Conservation (phyloP, 2,329 filamentous ascomycete species). For the Bertia moriformis region DNA sequence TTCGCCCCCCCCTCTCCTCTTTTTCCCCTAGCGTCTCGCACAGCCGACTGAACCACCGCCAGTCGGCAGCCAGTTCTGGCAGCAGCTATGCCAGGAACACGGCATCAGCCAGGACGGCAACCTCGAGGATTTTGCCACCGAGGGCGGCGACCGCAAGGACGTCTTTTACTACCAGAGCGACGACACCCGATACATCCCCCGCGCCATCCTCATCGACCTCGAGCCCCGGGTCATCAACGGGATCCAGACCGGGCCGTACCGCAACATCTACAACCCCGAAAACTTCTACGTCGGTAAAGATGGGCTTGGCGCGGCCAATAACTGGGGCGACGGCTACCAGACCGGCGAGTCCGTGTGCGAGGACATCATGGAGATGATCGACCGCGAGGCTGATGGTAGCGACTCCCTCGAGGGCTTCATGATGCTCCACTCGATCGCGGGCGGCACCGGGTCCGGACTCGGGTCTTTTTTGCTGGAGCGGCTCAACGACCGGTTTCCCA, state of each 20-base stretch:
- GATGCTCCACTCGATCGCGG: constrained; percentile 95
- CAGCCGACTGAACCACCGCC: no score
- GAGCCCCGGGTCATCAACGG: constrained; percentile 84
- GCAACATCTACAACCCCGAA: constrained; percentile 98
- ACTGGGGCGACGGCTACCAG: constrained; percentile 94
- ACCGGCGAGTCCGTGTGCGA: constrained; percentile 84
- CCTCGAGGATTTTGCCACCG: constrained; percentile 91
- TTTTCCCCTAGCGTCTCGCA: constrained; percentile 14
- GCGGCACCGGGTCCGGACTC: constrained; percentile 92
- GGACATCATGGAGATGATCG: constrained; percentile 98
- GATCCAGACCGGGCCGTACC: constrained; percentile 87
- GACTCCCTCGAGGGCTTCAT: constrained; percentile 98
- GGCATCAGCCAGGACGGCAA: constrained; percentile 96
- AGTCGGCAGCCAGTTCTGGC: constrained; percentile 98
- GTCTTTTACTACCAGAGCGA: constrained; percentile 99
- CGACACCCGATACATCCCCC: constrained; percentile 93
- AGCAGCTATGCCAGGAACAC: constrained; percentile 94
- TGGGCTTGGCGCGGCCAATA: constrained; percentile 88
- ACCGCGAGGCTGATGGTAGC: constrained; percentile 91
- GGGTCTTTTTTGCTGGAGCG: constrained; percentile 89
- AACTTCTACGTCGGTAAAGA: constrained; percentile 96
- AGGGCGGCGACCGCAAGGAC: constrained; percentile 94
- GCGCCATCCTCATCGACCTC: constrained; percentile 86
- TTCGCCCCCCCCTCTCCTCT: constrained; percentile 8
- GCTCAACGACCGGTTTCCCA: constrained; percentile 92